These are phyloP conservation scores for Pseudogymnoascus sp. DNA, from an alignment of 2,329 filamentous ascomycete species.

Conservation along the genomic window DNA sequence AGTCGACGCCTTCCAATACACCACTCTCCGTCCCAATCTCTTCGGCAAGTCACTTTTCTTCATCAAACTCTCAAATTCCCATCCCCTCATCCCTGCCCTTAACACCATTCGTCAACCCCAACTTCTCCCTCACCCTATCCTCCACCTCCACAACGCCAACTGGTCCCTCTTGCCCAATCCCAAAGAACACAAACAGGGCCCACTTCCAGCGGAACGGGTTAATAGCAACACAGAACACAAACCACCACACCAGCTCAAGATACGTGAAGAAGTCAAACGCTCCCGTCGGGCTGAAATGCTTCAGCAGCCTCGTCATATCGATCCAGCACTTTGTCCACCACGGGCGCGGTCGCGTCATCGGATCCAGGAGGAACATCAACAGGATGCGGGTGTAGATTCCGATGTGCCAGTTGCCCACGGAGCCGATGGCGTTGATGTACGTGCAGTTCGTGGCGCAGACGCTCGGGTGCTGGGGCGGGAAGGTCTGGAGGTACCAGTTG, in stretches of 20 bases:
- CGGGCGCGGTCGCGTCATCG: constrained; percentile 63
- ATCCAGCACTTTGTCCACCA: constrained; percentile 83
- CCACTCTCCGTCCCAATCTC: not conserved
- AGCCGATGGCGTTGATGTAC: constrained; percentile 73
- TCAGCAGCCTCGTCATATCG: constrained; percentile 70
- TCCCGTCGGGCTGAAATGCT: constrained; percentile 60
- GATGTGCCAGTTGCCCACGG: constrained; percentile 82
- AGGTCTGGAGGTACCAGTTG: constrained; percentile 85
- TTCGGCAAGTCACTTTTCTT: not conserved
- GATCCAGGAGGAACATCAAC: constrained; percentile 80
- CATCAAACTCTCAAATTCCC: not conserved
- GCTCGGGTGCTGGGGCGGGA: constrained; percentile 66
- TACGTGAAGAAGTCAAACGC: constrained; percentile 91
- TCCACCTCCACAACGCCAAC: constrained; percentile 61
- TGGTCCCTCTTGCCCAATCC: constrained; percentile 62
- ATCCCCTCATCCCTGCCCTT: constrained; percentile 18
- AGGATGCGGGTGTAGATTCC: constrained; percentile 83
- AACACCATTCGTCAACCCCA: constrained; percentile 36
- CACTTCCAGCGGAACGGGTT: constrained; percentile 91
- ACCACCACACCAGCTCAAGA: constrained; percentile 79
- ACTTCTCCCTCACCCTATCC: constrained; percentile 50
- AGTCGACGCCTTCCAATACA: not conserved
- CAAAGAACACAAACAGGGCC: constrained; percentile 76
- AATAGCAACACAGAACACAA: constrained; percentile 67
- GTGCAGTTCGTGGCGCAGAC: constrained; percentile 80